Conservation (phyloP, 768 basidiomycete species). For the Pisolithus albus region DNA sequence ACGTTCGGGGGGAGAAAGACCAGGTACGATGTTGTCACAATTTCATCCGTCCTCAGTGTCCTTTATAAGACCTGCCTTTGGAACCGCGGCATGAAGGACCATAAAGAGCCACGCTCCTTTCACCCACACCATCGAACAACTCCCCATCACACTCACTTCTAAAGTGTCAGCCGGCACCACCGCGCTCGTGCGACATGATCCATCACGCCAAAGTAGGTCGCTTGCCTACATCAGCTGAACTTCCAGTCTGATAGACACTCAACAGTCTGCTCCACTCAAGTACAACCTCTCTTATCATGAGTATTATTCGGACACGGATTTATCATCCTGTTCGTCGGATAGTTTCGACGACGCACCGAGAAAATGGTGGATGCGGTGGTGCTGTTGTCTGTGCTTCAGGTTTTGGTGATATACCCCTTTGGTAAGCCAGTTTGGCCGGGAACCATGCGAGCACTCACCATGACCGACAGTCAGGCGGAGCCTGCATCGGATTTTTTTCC, state of each 20-base stretch:
- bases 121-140: background rate
- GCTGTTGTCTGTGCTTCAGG: conserved; percentile 18
- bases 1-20: too few species aligned
- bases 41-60: too few species aligned
- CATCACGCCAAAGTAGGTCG: background rate
- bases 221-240: background rate
- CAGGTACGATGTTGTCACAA: too few species aligned
- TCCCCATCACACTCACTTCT: background rate
- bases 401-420: conserved; percentile 13
- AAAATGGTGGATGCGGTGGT: conserved; percentile 17
- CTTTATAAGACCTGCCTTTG: too few species aligned
- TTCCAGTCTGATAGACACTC: background rate
- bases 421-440: background rate
- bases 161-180: background rate
- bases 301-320: conserved; percentile 20
- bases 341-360: conserved; percentile 15
- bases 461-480: background rate
- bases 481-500: background rate
- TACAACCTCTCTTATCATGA: conserved; percentile 9
- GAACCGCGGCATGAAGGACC: too few species aligned
- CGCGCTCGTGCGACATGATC: background rate
- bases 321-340: conserved; percentile 19
- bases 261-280: conserved; percentile 6
- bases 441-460: background rate
- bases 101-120: too few species aligned